Evolutionary conservation across 1,284 basidiomycete species (phyloP).

Genomic region (Xanthoconium separans): DNA sequence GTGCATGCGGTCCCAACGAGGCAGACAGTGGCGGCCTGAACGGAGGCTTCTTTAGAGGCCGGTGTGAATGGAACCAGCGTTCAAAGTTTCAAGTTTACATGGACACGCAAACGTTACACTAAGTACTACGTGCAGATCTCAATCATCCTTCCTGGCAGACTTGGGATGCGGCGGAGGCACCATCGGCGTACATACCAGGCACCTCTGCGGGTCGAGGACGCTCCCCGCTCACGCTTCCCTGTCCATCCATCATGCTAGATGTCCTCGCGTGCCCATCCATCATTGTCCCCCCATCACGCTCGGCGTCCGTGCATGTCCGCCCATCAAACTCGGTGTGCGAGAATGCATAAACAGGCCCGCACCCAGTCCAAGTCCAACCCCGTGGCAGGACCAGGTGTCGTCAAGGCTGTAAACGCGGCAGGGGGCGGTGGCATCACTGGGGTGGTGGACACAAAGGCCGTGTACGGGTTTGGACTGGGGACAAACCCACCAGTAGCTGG

Average conservation of each 20-base stretch:
- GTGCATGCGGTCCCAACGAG: too few relatives aligned
- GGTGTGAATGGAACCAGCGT: too few relatives aligned
- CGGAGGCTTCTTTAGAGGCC: too few relatives aligned
- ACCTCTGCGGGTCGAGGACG: conserved; percentile 11
- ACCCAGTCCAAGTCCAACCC: conserved; percentile 36
- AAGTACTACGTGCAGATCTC: conserved; percentile 7
- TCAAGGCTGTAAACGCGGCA: neutral
- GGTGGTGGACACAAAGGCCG: conserved; percentile 29
- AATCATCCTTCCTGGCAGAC: conserved; percentile 46
- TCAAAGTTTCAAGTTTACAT: neutral
- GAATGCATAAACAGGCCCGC: conserved; percentile 29
- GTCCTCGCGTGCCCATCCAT: conserved; percentile 14
- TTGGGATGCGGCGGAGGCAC: conserved; percentile 22
- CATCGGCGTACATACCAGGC: conserved; percentile 18
- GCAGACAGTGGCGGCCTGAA: too few relatives aligned
- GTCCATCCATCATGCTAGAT: conserved; percentile 9
- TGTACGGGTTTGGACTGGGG: conserved; percentile 34
- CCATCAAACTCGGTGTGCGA: too few relatives aligned
- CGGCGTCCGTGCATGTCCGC: conserved; percentile 5
- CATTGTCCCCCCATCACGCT: conserved; percentile 1
- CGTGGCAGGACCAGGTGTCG: conserved; percentile 13
- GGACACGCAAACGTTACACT: neutral
- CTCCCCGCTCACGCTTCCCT: conserved; percentile 18
- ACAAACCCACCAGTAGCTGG: conserved; percentile 36
- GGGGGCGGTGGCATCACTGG: conserved; percentile 8